phyloP scores from a whole-genome alignment of 441 rosid genomes.

The Pelargonium australe region DNA sequence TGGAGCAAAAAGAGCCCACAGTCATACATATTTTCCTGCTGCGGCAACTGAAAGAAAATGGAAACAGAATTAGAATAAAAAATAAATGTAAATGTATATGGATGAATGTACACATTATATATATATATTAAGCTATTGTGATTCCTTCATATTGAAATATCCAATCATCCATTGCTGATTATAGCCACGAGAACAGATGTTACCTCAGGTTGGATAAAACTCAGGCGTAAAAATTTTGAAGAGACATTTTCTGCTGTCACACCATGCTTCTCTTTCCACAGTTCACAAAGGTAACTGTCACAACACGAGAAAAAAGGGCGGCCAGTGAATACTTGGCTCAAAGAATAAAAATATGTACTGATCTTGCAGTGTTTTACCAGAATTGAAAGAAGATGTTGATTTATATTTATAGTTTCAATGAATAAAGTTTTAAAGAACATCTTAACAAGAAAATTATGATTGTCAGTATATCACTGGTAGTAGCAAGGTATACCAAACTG shows the following conservation, averaged over 20 bases:
- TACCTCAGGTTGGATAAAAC: slow-evolving; percentile 44
- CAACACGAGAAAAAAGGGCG: slow-evolving; percentile 17
- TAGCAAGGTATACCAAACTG: neutral
- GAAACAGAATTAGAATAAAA: too few species aligned
- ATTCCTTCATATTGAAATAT: neutral
- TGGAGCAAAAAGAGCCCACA: too few species aligned
- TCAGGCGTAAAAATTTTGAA: slow-evolving; percentile 35
- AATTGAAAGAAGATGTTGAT: neutral
- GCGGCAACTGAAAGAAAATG: too few species aligned
- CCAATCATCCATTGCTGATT: neutral
- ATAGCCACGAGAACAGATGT: slow-evolving; percentile 8
- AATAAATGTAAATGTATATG: too few species aligned
- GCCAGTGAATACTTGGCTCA: neutral
- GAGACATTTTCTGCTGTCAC: slow-evolving; percentile 29
- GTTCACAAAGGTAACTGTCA: slow-evolving; percentile 62
- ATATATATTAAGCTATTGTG: neutral
- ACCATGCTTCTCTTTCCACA: slow-evolving; percentile 63
- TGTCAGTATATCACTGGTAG: too few species aligned
- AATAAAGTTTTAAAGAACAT: neutral
- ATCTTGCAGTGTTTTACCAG: neutral
- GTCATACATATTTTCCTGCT: too few species aligned
- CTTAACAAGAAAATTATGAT: neutral
- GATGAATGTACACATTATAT: too few species aligned
- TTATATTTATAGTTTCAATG: too few species aligned
- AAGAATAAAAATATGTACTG: neutral